These are phyloP conservation scores for Penicillium atrosanguineum DNA, from an alignment of 495 filamentous ascomycete genomes.

Conservation along the genomic window DNA sequence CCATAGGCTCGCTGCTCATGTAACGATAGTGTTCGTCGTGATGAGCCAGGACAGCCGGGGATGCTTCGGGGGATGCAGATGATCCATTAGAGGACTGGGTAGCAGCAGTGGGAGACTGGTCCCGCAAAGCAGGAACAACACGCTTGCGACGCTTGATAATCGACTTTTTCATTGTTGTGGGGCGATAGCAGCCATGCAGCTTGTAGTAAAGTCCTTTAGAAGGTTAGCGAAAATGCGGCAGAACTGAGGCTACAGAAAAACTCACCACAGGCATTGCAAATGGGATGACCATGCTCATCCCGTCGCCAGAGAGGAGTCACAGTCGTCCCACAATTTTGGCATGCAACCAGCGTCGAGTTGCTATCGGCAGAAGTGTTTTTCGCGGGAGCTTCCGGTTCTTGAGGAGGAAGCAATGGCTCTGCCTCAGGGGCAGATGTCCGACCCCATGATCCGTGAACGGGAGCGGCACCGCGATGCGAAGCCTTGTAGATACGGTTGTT, in stretches of 20 bases:
- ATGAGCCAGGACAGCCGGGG: constrained; percentile 49
- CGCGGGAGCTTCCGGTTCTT: constrained; percentile 17
- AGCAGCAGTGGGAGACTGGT: constrained; percentile 42
- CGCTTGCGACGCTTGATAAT: constrained; percentile 95
- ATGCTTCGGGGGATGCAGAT: constrained; percentile 44
- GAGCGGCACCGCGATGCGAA: constrained; percentile 37
- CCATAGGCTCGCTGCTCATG: constrained; percentile 36
- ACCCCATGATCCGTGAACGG: constrained; percentile 33
- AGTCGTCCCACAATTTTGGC: constrained; percentile 96
- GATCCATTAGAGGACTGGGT: constrained; percentile 47
- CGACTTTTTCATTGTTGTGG: constrained; percentile 94
- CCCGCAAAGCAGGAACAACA: constrained; percentile 79
- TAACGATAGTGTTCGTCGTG: constrained; percentile 58
- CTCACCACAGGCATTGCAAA: constrained; percentile 98
- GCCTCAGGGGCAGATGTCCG: constrained; percentile 29
- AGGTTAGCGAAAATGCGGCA: neutral
- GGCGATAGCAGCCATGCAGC: constrained; percentile 88
- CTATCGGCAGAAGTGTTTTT: constrained; percentile 37
- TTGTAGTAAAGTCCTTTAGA: constrained; percentile 91
- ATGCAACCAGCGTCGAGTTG: constrained; percentile 81
- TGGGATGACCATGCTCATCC: constrained; percentile 92
- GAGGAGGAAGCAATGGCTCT: constrained; percentile 10
- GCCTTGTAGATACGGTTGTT: constrained; percentile 95
- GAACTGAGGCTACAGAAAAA: constrained; percentile 8
- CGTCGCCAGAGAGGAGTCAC: constrained; percentile 95